Base-by-base conservation (phyloP, 495 filamentous ascomycete species). In the Penicillium cinerascens region DNA sequence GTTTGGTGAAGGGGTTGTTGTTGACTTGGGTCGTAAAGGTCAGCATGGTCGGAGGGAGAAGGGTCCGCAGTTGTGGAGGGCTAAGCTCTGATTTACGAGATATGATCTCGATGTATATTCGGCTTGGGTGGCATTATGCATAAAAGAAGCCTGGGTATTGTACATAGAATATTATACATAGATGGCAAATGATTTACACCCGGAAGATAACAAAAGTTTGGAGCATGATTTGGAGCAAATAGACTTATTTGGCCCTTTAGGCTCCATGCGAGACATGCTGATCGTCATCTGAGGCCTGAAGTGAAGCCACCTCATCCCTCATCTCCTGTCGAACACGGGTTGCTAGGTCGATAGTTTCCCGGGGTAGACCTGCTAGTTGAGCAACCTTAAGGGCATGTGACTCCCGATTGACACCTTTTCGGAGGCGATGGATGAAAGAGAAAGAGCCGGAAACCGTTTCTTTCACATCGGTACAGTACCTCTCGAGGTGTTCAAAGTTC, bases 311-410 rank as follows among this genome's bases (percentile, higher is more conserved):
- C 20, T 49, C 41, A 4, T 49, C 45, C 16, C 52, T 54, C 35
- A 70, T 44, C 42, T 63, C 38, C 22, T 61, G 38, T 11, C 67
- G 70, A 5, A 73, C 63, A 17, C 56, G 58, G 10, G 47, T 52
- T 9, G 86, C 87, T 45, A 85, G 65, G 18, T 69, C 70, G 37
- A 89, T 78, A 1, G 81, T 81, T 33, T 75, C 68, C 45, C 77
- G 78, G 4, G 86, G 86, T 44, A 91, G 50, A 9, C 91, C 91
- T 11, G 93, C 95, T 54, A 98, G 67, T 47, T 83, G 79, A 13
- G 95, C 95, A 9, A 97, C 93, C 62, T 95, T 97, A 41, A 98
- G 65, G 21, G 93, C 93, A 71, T 98, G 95, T 39, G 86, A 91
- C 53, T 87, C 71, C 29, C 82, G 81, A 73, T 97, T 98, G 45